A percentile compares a stretch with the other conserved stretches of the same genome.
Evolutionary conservation across 2,329 filamentous ascomycete genomes (phyloP).

Genomic region (Ceratocystis variospora): DNA sequence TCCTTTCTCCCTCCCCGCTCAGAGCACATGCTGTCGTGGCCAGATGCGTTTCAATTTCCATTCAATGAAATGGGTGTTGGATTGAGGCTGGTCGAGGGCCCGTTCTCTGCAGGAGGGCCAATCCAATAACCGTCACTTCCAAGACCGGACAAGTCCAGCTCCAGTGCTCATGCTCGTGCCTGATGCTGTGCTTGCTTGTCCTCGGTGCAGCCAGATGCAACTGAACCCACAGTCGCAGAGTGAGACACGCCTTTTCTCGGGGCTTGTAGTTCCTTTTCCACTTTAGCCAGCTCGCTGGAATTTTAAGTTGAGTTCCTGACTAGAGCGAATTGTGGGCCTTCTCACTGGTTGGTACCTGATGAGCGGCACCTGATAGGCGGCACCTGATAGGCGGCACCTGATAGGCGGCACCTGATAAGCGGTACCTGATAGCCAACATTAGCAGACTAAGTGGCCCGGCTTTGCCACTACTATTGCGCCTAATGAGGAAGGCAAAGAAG

Average conservation of each 20-base stretch:
- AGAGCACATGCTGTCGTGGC: conserved; percentile 9
- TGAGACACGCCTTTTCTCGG: not conserved
- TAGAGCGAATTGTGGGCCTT: not conserved
- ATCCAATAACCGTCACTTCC: not conserved
- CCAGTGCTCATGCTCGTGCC: not conserved
- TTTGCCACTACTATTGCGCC: not conserved
- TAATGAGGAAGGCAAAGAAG: not conserved
- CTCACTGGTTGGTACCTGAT: too few relatives aligned
- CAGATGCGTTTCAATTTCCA: conserved; percentile 2
- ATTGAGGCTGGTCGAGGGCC: not conserved
- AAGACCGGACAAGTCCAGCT: not conserved
- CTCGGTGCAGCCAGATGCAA: not conserved
- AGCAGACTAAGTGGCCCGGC: not conserved
- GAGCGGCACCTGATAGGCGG: too few relatives aligned
- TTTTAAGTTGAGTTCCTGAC: not conserved
- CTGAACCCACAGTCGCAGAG: not conserved
- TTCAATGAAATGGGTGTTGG: not conserved
- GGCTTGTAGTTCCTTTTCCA: not conserved
- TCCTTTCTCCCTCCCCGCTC: not conserved
- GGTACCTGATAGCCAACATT: not conserved
- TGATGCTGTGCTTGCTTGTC: not conserved
- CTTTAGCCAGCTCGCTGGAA: not conserved
- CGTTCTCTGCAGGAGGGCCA: not conserved
- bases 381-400: not conserved
- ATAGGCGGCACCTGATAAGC: too few relatives aligned